These are phyloP conservation scores for Pholiota conissans DNA, from an alignment of 768 basidiomycete genomes.

Conservation along the genomic window DNA sequence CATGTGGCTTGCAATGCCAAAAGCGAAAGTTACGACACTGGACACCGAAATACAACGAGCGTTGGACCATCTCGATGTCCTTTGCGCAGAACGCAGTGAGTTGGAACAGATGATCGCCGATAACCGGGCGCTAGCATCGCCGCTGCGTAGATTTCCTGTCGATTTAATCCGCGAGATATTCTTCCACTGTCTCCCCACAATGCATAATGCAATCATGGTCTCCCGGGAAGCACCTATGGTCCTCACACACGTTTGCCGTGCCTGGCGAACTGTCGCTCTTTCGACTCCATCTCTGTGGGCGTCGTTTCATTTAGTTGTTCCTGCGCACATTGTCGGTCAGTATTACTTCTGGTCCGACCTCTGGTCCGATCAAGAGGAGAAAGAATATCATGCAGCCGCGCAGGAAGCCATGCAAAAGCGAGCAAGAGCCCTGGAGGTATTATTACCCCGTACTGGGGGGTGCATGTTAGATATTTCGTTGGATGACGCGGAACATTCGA, in stretches of 20 bases:
- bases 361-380: background rate
- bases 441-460: background rate
- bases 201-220: constrained; percentile 12
- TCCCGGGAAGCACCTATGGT: constrained; percentile 13
- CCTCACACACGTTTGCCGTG: constrained; percentile 15
- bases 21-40: background rate
- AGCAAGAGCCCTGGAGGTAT: background rate
- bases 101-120: background rate
- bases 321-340: background rate
- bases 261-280: constrained; percentile 16
- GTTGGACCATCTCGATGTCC: background rate
- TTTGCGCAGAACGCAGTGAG: background rate
- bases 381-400: background rate
- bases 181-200: constrained; percentile 12
- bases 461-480: background rate
- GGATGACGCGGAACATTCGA: background rate
- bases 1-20: background rate
- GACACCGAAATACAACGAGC: background rate
- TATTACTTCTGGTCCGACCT: no score
- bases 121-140: constrained; percentile 4
- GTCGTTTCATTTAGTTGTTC: constrained; percentile 15
- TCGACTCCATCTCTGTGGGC: constrained; percentile 20
- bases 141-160: constrained; percentile 15
- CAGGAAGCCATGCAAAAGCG: background rate
- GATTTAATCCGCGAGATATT: constrained; percentile 23